phyloP scores from a whole-genome alignment of 1,139 yeast species.

The Saccharomycopsis hybrid region DNA sequence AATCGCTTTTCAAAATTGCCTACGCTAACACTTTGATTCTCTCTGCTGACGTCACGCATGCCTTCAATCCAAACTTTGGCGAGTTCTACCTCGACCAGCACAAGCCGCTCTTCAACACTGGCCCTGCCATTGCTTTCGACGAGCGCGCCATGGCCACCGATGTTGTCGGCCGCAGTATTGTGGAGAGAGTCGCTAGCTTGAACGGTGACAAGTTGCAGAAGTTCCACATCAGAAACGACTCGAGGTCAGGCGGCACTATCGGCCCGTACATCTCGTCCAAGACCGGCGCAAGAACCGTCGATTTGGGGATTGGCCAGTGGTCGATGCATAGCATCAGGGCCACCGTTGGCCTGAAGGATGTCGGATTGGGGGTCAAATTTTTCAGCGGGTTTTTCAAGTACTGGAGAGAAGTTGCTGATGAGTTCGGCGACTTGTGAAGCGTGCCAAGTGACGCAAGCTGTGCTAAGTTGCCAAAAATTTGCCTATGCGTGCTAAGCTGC shows the following conservation, averaged over 20 bases:
- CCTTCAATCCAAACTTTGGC: conserved; percentile 57
- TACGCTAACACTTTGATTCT: conserved; percentile 52
- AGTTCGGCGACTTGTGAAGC: conserved; percentile 39
- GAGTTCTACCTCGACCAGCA: conserved; percentile 63
- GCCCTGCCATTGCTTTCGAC: conserved; percentile 64
- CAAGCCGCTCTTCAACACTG: conserved; percentile 73
- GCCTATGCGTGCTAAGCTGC: too few species aligned
- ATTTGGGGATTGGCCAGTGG: conserved; percentile 70
- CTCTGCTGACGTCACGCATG: conserved; percentile 64
- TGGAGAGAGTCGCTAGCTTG: conserved; percentile 55
- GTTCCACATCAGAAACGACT: conserved; percentile 65
- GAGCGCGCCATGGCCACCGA: conserved; percentile 82
- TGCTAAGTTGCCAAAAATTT: too few species aligned
- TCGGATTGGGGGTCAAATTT: conserved; percentile 60
- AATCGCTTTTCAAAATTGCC: conserved; percentile 27
- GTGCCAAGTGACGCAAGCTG: too few species aligned
- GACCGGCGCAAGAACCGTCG: conserved; percentile 73
- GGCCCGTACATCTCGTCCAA: conserved; percentile 61
- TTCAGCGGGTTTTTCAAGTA: conserved; percentile 54
- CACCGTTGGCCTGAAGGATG: conserved; percentile 63
- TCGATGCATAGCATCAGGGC: conserved; percentile 83
- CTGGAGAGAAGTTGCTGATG: conserved; percentile 48
- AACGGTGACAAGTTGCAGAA: conserved; percentile 62
- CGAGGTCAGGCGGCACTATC: conserved; percentile 73
- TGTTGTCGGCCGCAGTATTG: conserved; percentile 57